Evolutionary conservation across 1,284 basidiomycete genomes (phyloP).

Genomic region (Papiliotrema terrestris): DNA sequence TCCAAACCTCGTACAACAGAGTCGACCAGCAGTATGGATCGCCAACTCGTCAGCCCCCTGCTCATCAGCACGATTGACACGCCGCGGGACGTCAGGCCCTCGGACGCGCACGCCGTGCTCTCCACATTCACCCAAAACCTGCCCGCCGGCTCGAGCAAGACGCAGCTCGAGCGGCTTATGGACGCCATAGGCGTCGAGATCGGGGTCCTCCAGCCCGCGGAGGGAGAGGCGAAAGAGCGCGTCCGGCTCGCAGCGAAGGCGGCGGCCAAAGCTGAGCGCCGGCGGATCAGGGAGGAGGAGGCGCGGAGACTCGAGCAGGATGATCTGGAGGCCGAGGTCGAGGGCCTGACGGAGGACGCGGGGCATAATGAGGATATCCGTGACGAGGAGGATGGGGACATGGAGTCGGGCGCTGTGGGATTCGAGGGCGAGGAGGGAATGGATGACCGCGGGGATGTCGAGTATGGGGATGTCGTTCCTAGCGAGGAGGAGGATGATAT

Average conservation of each 20-base stretch:
- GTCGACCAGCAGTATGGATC: slow-evolving; percentile 47
- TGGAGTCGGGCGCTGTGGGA: slow-evolving; percentile 24
- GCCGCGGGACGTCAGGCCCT: slow-evolving; percentile 26
- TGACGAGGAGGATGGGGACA: slow-evolving; percentile 20
- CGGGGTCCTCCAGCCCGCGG: slow-evolving; percentile 34
- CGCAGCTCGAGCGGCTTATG: slow-evolving; percentile 44
- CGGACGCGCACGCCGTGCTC: slow-evolving; percentile 32
- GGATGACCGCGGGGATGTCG: slow-evolving; percentile 26
- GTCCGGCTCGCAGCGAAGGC: slow-evolving; percentile 27
- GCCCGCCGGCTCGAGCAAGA: slow-evolving; percentile 23
- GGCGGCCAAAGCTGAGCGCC: slow-evolving; percentile 19
- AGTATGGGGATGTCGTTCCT: slow-evolving; percentile 6
- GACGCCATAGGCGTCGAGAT: slow-evolving; percentile 46
- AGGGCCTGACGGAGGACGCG: slow-evolving; percentile 22
- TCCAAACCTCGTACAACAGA: too few species aligned
- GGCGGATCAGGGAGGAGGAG: slow-evolving; percentile 21
- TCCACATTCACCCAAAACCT: slow-evolving; percentile 27
- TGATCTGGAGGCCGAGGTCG: slow-evolving; percentile 14
- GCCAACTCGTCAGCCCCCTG: slow-evolving; percentile 41
- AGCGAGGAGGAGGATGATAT: slow-evolving; percentile 25
- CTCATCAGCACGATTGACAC: slow-evolving; percentile 33
- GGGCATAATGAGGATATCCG: slow-evolving; percentile 13
- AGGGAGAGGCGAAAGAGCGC: slow-evolving; percentile 33
- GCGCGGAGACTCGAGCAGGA: slow-evolving; percentile 18
- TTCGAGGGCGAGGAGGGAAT: slow-evolving; percentile 23